Conservation (phyloP, 176 grass and related monocot species). For the Carex scoparia region DNA sequence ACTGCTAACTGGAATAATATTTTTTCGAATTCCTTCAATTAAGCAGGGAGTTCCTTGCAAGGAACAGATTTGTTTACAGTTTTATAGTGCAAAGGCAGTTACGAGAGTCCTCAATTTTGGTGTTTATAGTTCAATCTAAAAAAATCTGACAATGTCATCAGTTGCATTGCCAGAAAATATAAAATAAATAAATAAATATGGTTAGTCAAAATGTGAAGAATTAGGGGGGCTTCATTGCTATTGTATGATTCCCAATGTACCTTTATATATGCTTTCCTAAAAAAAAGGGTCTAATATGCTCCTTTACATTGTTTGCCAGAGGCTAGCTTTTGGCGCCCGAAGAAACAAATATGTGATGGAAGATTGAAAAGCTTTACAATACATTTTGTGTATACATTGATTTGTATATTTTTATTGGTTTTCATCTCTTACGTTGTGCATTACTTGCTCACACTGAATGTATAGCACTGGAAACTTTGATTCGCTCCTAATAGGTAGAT, state of each 20-base stretch:
- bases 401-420: slow-evolving; percentile 8
- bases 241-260: slow-evolving; percentile 21
- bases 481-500: not conserved
- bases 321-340: slow-evolving; percentile 89
- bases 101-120: not conserved
- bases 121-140: not conserved
- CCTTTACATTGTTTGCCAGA: slow-evolving; percentile 45
- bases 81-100: not conserved
- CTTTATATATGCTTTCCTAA: not conserved
- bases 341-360: slow-evolving; percentile 79
- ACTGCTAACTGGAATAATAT: not conserved
- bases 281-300: slow-evolving; percentile 20
- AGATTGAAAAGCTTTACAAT: slow-evolving; percentile 44
- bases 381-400: not conserved
- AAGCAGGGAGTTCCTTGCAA: not conserved
- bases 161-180: not conserved
- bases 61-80: not conserved
- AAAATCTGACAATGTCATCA: not conserved
- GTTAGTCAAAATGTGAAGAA: not conserved
- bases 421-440: slow-evolving; percentile 4
- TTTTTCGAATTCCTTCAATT: not conserved
- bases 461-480: not conserved
- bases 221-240: not conserved
- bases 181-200: not conserved
- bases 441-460: not conserved